These are phyloP conservation scores for Melampsora americana DNA, from an alignment of 1,284 basidiomycete genomes.

Conservation along the genomic window DNA sequence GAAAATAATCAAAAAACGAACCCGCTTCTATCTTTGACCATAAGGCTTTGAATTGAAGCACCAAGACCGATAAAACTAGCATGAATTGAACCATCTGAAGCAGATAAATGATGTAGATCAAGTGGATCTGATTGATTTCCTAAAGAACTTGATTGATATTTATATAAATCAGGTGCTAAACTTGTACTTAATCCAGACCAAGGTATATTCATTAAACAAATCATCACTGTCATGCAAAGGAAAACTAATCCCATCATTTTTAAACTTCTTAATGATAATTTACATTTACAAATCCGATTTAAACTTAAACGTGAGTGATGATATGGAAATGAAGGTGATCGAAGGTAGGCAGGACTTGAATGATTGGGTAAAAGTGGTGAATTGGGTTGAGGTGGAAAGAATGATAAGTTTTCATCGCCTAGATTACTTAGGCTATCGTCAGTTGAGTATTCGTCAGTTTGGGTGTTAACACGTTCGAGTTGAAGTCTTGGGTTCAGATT, in stretches of 20 bases:
- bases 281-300: background rate
- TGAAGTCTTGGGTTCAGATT: too few species aligned
- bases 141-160: background rate
- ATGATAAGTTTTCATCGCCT: too few species aligned
- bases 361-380: too few species aligned
- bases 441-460: too few species aligned
- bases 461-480: too few species aligned
- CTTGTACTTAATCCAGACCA: constrained; percentile 19
- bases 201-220: constrained; percentile 28
- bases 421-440: too few species aligned
- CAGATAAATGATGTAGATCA: constrained; percentile 29
- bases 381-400: too few species aligned
- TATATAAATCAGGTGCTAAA: constrained; percentile 18
- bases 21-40: constrained; percentile 41
- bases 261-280: constrained; percentile 11
- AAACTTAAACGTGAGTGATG: too few species aligned
- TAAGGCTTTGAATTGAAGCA: constrained; percentile 30
- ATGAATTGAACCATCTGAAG: constrained; percentile 40
- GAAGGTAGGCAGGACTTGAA: too few species aligned
- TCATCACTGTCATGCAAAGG: constrained; percentile 18
- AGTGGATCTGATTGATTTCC: constrained; percentile 27
- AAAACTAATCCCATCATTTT: constrained; percentile 24
- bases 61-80: constrained; percentile 40
- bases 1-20: background rate
- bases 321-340: too few species aligned